A percentile compares a stretch with the other conserved stretches of the same genome.
These are phyloP conservation scores for Lachancea meyersii DNA, from an alignment of 805 yeast genomes.

Conservation along the genomic window DNA sequence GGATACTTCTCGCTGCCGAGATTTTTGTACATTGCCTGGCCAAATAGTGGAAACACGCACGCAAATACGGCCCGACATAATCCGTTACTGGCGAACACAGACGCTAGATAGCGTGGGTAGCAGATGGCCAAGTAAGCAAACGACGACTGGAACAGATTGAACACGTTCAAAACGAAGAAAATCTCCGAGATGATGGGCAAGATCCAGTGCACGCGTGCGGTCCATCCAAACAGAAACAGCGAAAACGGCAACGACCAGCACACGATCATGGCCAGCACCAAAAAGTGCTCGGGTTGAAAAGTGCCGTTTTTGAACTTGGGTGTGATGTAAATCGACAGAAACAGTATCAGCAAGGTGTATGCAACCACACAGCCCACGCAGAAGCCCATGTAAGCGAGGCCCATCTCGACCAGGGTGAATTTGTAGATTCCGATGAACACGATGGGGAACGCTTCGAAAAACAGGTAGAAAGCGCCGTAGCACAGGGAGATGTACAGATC, in stretches of 20 bases:
- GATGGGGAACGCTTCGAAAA: constrained; percentile 59
- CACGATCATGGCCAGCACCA: constrained; percentile 39
- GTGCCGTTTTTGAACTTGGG: constrained; percentile 25
- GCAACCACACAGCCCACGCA: constrained; percentile 43
- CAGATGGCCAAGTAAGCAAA: constrained; percentile 45
- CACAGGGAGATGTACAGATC: constrained; percentile 46
- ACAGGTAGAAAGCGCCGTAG: constrained; percentile 48
- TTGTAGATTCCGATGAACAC: constrained; percentile 41
- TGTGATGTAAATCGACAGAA: constrained; percentile 25
- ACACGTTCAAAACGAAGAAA: constrained; percentile 37
- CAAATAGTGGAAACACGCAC: constrained; percentile 60
- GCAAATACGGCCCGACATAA: constrained; percentile 48
- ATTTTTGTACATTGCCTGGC: constrained; percentile 50
- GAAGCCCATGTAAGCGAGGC: constrained; percentile 45
- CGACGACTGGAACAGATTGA: constrained; percentile 46
- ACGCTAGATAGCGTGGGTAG: constrained; percentile 46
- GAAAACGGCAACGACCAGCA: constrained; percentile 39
- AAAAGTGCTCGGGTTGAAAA: constrained; percentile 38
- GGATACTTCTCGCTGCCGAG: constrained; percentile 46
- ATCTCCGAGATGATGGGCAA: constrained; percentile 41
- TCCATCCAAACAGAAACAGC: constrained; percentile 48
- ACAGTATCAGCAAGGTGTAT: constrained; percentile 24
- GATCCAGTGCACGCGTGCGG: constrained; percentile 46
- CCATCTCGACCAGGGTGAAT: constrained; percentile 44
- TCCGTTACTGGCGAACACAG: constrained; percentile 54